Conservation (phyloP, 768 basidiomycete species). For the Tylopilus balloui region DNA sequence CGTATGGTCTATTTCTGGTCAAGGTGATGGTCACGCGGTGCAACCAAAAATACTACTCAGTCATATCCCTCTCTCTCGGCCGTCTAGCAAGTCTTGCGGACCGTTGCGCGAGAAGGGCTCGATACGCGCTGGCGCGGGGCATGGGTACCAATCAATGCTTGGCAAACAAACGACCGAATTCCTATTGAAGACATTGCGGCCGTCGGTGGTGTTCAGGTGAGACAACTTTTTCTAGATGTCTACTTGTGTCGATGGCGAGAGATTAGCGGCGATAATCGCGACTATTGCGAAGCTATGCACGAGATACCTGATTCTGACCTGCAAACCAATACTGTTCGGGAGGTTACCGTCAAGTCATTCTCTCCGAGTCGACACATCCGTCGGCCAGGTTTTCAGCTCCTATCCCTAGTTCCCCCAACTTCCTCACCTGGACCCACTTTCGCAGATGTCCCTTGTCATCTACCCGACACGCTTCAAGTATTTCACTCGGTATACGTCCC, state of each 20-base stretch:
- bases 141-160: constrained; percentile 78
- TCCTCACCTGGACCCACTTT: constrained; percentile 41
- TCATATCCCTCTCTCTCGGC: constrained; percentile 81
- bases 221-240: constrained; percentile 10
- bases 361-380: constrained; percentile 69
- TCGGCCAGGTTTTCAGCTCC: constrained; percentile 79
- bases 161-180: constrained; percentile 77
- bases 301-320: constrained; percentile 28
- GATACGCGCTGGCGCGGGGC: constrained; percentile 72
- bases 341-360: constrained; percentile 87
- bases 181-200: constrained; percentile 62
- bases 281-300: constrained; percentile 80
- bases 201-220: constrained; percentile 68
- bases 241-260: not conserved
- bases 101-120: constrained; percentile 66
- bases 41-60: constrained; percentile 58
- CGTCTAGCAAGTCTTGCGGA: constrained; percentile 73
- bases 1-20: constrained; percentile 42
- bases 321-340: constrained; percentile 43
- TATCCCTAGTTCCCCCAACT: constrained; percentile 53
- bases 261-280: constrained; percentile 81
- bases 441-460: constrained; percentile 64
- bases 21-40: constrained; percentile 16
- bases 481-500: constrained; percentile 64
- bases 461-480: constrained; percentile 68